phyloP scores from a whole-genome alignment of 306 rosid species.

The Betula pendula region DNA sequence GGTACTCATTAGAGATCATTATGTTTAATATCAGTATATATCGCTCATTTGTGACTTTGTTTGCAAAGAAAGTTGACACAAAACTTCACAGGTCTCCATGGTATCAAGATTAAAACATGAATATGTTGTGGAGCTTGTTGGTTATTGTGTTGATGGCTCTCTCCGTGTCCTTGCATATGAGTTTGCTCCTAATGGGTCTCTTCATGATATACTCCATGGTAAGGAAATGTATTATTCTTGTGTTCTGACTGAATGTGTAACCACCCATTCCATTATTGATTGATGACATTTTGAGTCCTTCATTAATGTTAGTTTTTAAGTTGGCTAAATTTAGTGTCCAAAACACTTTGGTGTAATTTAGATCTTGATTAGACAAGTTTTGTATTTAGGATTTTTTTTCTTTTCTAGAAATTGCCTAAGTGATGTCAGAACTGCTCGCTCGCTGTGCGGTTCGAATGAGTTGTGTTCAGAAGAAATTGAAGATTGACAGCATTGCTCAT shows the following conservation, averaged over 20 bases:
- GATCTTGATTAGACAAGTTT: too few species aligned
- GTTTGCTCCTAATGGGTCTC: slow-evolving; percentile 78
- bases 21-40: neutral
- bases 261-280: neutral
- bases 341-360: too few species aligned
- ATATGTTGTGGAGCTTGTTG: slow-evolving; percentile 62
- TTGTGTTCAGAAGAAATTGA: too few species aligned
- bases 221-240: slow-evolving; percentile 13
- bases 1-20: slow-evolving; percentile 36
- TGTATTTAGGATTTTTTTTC: too few species aligned
- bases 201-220: slow-evolving; percentile 81
- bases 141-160: slow-evolving; percentile 70
- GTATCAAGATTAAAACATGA: slow-evolving; percentile 83
- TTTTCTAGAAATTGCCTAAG: too few species aligned
- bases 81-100: slow-evolving; percentile 54
- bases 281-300: neutral
- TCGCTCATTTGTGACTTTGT: neutral
- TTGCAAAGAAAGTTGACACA: neutral
- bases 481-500: too few species aligned
- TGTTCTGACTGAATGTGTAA: neutral
- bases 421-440: too few species aligned
- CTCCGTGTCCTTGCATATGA: slow-evolving; percentile 70
- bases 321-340: too few species aligned
- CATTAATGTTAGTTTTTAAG: too few species aligned
- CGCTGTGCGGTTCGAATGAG: too few species aligned